Conservation (phyloP, 1,284 basidiomycete genomes). For the Naganishia albida region DNA sequence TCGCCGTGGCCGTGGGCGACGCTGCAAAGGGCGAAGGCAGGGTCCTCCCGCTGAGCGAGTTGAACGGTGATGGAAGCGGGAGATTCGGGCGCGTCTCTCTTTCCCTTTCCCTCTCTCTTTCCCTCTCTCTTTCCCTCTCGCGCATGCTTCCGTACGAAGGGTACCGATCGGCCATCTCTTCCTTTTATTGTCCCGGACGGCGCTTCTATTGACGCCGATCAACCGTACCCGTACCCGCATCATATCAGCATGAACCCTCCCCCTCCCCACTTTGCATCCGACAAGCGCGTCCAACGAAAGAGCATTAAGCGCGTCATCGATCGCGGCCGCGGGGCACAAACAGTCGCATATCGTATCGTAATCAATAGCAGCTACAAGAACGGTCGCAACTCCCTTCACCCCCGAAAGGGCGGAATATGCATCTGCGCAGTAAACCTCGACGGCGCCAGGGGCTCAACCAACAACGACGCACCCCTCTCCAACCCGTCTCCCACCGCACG, state of each 20-base stretch:
- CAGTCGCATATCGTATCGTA: too few relatives aligned
- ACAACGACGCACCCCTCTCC: not conserved
- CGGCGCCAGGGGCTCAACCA: conserved; percentile 5
- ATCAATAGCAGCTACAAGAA: too few relatives aligned
- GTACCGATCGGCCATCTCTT: too few relatives aligned
- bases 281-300: too few relatives aligned
- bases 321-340: too few relatives aligned
- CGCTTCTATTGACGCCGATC: too few relatives aligned
- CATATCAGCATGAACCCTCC: too few relatives aligned
- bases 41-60: conserved; percentile 4
- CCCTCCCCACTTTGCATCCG: too few relatives aligned
- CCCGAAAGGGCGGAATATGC: conserved; percentile 20
- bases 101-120: conserved; percentile 4
- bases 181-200: too few relatives aligned
- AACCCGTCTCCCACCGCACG: too few relatives aligned
- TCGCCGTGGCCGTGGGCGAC: not conserved
- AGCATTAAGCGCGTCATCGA: too few relatives aligned
- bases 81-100: not conserved
- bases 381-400: not conserved
- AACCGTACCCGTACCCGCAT: too few relatives aligned
- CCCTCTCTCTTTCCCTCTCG: conserved; percentile 6
- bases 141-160: conserved; percentile 3
- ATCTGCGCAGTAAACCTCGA: conserved; percentile 16
- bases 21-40: conserved; percentile 7
- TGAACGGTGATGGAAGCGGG: conserved; percentile 9